These are phyloP conservation scores for Tilletia indica DNA, from an alignment of 1,284 basidiomycete genomes.

Conservation along the genomic window DNA sequence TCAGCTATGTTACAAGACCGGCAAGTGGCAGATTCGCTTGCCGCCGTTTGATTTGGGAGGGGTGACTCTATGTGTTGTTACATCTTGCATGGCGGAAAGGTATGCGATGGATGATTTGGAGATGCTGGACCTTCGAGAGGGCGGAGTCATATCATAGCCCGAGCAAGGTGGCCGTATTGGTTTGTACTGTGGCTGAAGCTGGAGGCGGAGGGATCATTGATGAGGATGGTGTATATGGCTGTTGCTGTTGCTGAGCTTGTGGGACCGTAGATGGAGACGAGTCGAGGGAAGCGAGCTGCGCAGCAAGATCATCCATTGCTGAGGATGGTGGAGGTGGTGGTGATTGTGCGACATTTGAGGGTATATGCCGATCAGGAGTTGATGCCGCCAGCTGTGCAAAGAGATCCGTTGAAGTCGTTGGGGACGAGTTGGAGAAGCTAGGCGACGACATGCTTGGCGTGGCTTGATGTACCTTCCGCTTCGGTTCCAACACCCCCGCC, in stretches of 20 bases:
- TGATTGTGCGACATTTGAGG: not conserved
- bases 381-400: no score
- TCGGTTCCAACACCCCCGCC: conserved; percentile 8
- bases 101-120: no score
- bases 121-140: no score
- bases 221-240: not conserved
- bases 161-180: not conserved
- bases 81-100: no score
- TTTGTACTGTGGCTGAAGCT: not conserved
- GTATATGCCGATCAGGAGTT: no score
- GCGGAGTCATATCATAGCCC: no score
- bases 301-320: not conserved
- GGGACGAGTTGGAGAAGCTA: not conserved
- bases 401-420: not conserved
- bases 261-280: not conserved
- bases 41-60: no score
- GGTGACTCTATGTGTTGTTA: no score
- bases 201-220: not conserved
- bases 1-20: no score
- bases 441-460: not conserved
- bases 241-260: not conserved
- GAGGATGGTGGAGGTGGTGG: not conserved
- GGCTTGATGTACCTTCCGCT: not conserved
- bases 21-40: no score
- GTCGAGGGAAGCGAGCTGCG: not conserved